Evolutionary conservation across 2,329 filamentous ascomycete species (phyloP).

Genomic region (Aspergillus quadrilineatus): DNA sequence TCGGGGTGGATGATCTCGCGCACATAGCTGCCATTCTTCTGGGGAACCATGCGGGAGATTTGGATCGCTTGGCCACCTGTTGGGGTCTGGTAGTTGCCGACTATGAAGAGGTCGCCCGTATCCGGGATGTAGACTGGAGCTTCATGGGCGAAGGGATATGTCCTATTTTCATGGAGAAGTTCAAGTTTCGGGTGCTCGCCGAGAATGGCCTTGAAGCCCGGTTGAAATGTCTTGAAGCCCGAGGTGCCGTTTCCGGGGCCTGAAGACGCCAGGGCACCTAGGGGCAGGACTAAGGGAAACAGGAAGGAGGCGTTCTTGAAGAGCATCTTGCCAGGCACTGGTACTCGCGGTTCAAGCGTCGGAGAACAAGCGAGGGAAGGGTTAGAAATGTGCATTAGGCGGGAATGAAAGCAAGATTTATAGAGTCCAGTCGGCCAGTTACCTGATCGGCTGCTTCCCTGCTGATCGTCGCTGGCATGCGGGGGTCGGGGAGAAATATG

Average conservation of each 20-base stretch:
- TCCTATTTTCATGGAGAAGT: conserved; percentile 37
- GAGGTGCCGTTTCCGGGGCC: background rate
- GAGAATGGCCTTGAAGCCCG: background rate
- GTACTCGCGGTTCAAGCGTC: background rate
- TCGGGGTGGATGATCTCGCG: conserved; percentile 15
- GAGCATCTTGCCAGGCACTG: background rate
- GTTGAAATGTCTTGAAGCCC: background rate
- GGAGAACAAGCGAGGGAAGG: background rate
- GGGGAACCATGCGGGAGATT: conserved; percentile 21
- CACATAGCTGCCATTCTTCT: background rate
- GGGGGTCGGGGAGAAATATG: background rate
- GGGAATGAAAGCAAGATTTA: background rate
- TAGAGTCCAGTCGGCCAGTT: background rate
- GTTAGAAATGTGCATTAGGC: background rate
- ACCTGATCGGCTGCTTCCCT: background rate
- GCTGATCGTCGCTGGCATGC: background rate
- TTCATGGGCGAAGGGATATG: conserved; percentile 53
- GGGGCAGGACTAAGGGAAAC: background rate
- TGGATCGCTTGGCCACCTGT: conserved; percentile 23
- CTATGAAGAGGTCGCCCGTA: conserved; percentile 38
- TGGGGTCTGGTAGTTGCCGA: conserved; percentile 31
- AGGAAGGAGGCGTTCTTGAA: background rate
- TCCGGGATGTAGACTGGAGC: conserved; percentile 41
- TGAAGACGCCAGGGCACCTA: background rate
- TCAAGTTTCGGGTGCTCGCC: conserved; percentile 25